Conservation (phyloP, 495 filamentous ascomycete species). For the Delitschia confertaspora region DNA sequence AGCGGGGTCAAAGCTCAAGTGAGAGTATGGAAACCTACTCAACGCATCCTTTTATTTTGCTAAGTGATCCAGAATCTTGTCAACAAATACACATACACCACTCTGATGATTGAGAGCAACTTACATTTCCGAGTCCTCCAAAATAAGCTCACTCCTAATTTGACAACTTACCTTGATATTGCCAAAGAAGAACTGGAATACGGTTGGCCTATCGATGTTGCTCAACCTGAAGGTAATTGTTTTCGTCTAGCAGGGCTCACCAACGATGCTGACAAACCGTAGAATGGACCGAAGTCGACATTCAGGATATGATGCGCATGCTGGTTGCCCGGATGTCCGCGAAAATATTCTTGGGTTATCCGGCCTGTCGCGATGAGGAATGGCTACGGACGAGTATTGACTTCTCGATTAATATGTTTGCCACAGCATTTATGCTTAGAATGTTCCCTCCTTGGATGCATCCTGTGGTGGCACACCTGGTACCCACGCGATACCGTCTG, state of each 20-base stretch:
- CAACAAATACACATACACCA: conserved; percentile 9
- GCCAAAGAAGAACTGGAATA: conserved; percentile 9
- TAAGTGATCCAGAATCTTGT: conserved; percentile 7
- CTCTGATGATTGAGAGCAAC: conserved; percentile 9
- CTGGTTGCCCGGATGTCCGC: conserved; percentile 16
- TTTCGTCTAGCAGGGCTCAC: no score
- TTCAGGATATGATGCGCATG: conserved; percentile 15
- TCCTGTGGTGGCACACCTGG: conserved; percentile 7
- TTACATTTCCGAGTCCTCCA: conserved; percentile 15
- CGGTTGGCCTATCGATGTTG: conserved; percentile 4
- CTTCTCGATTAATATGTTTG: conserved; percentile 12
- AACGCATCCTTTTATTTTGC: neutral
- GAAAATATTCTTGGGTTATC: conserved; percentile 13
- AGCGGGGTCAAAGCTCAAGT: conserved; percentile 8
- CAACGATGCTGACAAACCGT: neutral
- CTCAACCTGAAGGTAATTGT: conserved; percentile 11
- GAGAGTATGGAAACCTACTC: neutral
- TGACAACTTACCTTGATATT: conserved; percentile 7
- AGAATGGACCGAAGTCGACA: conserved; percentile 21
- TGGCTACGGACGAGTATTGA: conserved; percentile 16
- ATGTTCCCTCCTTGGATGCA: conserved; percentile 15
- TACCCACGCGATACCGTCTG: conserved; percentile 5
- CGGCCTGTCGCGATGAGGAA: conserved; percentile 13
- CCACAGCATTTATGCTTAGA: conserved; percentile 9
- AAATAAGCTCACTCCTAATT: conserved; percentile 13